Evolutionary conservation across 2,329 filamentous ascomycete species (phyloP), one percentile per base, ranked within the genome.

Genomic region (Juglanconis juglandina): DNA sequence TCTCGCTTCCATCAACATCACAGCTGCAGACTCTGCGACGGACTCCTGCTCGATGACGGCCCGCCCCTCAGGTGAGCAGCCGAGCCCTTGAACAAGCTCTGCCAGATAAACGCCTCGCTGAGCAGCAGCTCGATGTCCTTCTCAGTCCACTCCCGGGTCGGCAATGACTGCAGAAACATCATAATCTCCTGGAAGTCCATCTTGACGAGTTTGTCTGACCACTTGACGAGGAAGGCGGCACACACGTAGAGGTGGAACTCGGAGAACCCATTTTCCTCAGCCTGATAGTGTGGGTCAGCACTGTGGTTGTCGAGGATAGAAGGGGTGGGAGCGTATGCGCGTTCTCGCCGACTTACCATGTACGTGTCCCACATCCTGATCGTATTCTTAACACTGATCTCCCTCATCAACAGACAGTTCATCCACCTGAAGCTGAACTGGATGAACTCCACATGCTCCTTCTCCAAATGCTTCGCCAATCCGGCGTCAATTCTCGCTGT

Each of bases 321-420:
- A 4, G 13, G 35, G 32, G 2, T 14, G 6, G 34, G 47, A 30
- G 33, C 50, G 35, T 32, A 59, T 58, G 35, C 34, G 51, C 13
- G 5, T 24, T 24, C 24, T 24, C 24, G 24, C 24, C 24, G 55
- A 76, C 87, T 72, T 79, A 97, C 94, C 78, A 99, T 85, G 77
- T 99, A 99, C 33, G 95, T 99, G 75, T 99, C 95, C 95, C 95
- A 99, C 95, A 99, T 99, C 67, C 95, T 84, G 65, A 99, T 96
- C 0, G 92, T 97, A 72, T 97, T 98, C 73, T 88, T 91, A 60
- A 99, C 94, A 71, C 90, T 96, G 66, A 99, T 90, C 77, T 99
- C 95, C 65, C 95, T 86, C 95, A 99, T 99, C 66, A 99, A 81
- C 56, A 99, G 84, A 74, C 95, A 99, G 70, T 99, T 99, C 95